Percentiles rank a stretch among this genome's conserved stretches.
Conservation (phyloP, 2,329 filamentous ascomycete genomes). For the Alternaria ethzedia region DNA sequence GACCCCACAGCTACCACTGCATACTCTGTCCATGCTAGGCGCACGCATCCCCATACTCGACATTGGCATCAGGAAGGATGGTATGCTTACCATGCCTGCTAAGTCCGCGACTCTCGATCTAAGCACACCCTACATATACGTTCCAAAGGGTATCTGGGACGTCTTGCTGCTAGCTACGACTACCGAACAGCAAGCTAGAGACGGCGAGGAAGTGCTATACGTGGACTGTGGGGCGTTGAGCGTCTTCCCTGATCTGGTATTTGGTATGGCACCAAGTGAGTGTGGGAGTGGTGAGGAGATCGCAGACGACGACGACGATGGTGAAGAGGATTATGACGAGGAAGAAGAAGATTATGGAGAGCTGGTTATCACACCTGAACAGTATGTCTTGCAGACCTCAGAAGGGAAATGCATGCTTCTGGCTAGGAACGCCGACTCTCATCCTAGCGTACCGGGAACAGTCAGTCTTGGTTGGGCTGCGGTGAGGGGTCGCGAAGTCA, state of each 20-base stretch:
- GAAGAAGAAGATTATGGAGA: not conserved
- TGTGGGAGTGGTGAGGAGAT: slow-evolving; percentile 5
- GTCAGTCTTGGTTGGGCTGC: slow-evolving; percentile 27
- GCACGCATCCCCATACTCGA: slow-evolving; percentile 10
- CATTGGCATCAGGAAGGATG: slow-evolving; percentile 24
- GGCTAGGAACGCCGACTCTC: slow-evolving; percentile 10
- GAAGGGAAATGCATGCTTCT: slow-evolving; percentile 21
- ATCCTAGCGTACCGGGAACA: not conserved
- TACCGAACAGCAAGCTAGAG: not conserved
- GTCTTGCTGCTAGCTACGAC: slow-evolving; percentile 22
- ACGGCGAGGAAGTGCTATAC: not conserved
- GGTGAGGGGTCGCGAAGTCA: slow-evolving; percentile 18
- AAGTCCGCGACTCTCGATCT: slow-evolving; percentile 14
- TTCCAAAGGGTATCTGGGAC: slow-evolving; percentile 22
- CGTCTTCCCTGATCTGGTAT: slow-evolving; percentile 24
- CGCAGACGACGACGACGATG: not conserved
- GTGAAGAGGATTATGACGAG: slow-evolving; percentile 8
- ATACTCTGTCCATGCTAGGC: not conserved
- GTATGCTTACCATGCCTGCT: slow-evolving; percentile 15
- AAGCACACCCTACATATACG: slow-evolving; percentile 17
- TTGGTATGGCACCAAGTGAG: slow-evolving; percentile 9
- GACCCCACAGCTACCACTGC: not conserved
- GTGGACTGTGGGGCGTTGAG: slow-evolving; percentile 18
- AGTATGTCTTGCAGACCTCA: slow-evolving; percentile 21
- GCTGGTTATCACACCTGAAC: slow-evolving; percentile 19